Conservation (phyloP, 148 eudicot species). For the Fagopyrum esculentum region DNA sequence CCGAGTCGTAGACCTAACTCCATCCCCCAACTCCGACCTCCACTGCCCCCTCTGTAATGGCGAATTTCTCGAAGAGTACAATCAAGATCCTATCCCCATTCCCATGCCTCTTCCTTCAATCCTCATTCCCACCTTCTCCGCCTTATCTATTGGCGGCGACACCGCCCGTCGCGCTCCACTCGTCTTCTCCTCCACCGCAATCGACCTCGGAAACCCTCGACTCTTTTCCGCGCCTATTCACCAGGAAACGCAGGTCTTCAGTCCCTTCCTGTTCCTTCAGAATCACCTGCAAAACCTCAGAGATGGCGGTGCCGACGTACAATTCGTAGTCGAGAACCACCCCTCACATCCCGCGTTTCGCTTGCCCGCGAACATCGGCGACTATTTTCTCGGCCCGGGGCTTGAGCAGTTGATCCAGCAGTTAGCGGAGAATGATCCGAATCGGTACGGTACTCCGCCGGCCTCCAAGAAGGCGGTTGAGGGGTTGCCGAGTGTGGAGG, state of each 20-base stretch:
- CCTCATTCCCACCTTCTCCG: neutral
- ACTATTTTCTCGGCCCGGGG: conserved; percentile 65
- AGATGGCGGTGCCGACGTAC: conserved; percentile 31
- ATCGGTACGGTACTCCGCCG: conserved; percentile 67
- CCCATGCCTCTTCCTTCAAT: conserved; percentile 17
- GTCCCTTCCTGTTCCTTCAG: conserved; percentile 31
- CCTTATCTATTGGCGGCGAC: conserved; percentile 1
- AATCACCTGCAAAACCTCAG: conserved; percentile 16
- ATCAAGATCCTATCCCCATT: neutral
- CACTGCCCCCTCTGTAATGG: conserved; percentile 32
- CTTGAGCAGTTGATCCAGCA: conserved; percentile 59
- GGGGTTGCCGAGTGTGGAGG: conserved; percentile 30
- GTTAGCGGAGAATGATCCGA: conserved; percentile 62
- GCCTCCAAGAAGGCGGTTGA: conserved; percentile 46
- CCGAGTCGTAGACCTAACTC: conserved; percentile 7
- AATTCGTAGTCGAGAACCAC: conserved; percentile 30
- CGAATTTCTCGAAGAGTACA: conserved; percentile 32
- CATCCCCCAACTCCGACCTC: conserved; percentile 19
- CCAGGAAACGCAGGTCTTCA: conserved; percentile 17
- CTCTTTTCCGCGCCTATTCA: conserved; percentile 6
- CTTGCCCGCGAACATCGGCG: conserved; percentile 46
- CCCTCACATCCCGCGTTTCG: conserved; percentile 19
- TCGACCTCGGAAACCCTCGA: conserved; percentile 23
- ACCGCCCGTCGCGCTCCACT: conserved; percentile 10
- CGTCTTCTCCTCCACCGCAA: conserved; percentile 17